These are phyloP conservation scores for Mycosphaerella sp. DNA, from an alignment of 2,329 filamentous ascomycete genomes.

Conservation along the genomic window DNA sequence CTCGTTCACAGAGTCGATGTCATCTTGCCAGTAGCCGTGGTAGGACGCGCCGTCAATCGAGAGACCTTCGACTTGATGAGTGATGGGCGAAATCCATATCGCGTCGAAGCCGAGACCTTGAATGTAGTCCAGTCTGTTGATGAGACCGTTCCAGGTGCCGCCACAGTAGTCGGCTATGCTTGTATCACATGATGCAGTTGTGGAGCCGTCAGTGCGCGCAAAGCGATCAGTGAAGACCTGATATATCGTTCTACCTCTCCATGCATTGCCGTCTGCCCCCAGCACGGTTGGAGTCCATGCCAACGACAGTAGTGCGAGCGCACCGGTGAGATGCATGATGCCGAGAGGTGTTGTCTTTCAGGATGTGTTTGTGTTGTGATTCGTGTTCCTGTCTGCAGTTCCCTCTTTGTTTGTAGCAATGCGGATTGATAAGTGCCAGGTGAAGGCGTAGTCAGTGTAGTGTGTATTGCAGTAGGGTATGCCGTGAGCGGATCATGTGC, in stretches of 20 bases:
- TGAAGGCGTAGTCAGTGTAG: conserved; percentile 1
- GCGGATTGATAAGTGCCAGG: conserved; percentile 2
- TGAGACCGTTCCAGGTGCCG: conserved; percentile 54
- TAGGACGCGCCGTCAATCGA: conserved; percentile 41
- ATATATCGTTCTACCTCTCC: conserved; percentile 38
- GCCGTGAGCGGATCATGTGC: not conserved
- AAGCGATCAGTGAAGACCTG: conserved; percentile 41
- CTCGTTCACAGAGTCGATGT: conserved; percentile 40
- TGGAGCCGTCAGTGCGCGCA: conserved; percentile 37
- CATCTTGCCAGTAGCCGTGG: conserved; percentile 52
- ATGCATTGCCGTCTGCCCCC: conserved; percentile 30
- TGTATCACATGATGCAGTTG: conserved; percentile 35
- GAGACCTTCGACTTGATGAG: conserved; percentile 38
- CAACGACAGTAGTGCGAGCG: conserved; percentile 19
- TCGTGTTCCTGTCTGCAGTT: not conserved
- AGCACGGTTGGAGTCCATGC: conserved; percentile 17
- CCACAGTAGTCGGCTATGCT: conserved; percentile 48
- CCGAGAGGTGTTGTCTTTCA: not conserved
- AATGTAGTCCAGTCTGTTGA: conserved; percentile 57
- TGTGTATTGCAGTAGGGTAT: not conserved
- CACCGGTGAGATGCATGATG: conserved; percentile 18
- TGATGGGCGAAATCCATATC: conserved; percentile 52
- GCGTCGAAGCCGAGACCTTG: conserved; percentile 40
- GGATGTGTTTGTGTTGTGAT: not conserved
- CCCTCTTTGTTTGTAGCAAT: conserved; percentile 1